Conservation (phyloP, 2,329 filamentous ascomycete genomes). For the Xylariaceae sp. region DNA sequence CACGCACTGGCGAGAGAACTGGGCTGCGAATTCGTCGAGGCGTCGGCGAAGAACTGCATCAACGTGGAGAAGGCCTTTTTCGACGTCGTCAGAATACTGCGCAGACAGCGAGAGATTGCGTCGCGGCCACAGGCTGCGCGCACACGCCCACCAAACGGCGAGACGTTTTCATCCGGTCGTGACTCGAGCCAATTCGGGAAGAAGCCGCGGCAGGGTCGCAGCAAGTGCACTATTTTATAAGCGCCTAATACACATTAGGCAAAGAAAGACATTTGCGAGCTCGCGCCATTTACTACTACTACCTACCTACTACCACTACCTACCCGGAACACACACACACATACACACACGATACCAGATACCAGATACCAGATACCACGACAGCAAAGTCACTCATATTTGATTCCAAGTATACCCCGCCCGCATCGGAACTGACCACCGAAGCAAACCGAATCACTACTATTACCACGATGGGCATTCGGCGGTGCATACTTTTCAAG, state of each 20-base stretch:
- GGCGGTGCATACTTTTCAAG: constrained; percentile 8
- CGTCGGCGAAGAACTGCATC: constrained; percentile 95
- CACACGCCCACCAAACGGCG: constrained; percentile 26
- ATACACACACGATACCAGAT: too few species aligned
- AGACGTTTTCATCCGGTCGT: constrained; percentile 18
- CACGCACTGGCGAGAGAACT: constrained; percentile 85
- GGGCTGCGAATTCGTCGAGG: constrained; percentile 94
- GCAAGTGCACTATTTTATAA: constrained; percentile 42
- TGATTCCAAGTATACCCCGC: constrained; percentile 17
- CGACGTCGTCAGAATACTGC: constrained; percentile 87
- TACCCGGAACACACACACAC: too few species aligned
- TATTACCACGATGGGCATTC: constrained; percentile 6
- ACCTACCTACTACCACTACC: constrained; percentile 1
- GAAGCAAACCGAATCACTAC: background rate
- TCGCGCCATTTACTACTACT: constrained; percentile 19
- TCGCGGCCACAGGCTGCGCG: constrained; percentile 33
- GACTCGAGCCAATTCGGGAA: constrained; percentile 26
- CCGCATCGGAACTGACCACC: constrained; percentile 15
- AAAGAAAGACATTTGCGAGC: constrained; percentile 16
- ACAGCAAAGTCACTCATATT: constrained; percentile 21
- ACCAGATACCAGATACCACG: constrained; percentile 14
- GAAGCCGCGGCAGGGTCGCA: constrained; percentile 30
- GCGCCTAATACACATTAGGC: constrained; percentile 13
- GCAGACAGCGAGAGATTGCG: constrained; percentile 67
- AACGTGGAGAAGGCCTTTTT: constrained; percentile 99